These are phyloP conservation scores for Elsinoe perseae DNA, from an alignment of 2,329 filamentous ascomycete genomes.

Conservation along the genomic window DNA sequence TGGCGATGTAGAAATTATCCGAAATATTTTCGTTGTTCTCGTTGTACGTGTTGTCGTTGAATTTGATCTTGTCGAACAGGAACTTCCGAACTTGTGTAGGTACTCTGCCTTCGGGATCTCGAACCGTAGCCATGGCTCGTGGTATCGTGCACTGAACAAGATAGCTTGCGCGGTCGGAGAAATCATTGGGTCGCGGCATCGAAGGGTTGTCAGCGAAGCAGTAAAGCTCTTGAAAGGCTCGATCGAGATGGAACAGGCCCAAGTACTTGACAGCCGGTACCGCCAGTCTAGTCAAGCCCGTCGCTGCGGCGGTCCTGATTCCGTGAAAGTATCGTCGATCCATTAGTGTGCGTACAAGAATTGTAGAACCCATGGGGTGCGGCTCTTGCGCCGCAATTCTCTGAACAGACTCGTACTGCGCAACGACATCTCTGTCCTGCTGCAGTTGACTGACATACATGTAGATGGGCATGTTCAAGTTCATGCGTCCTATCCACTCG, in stretches of 20 bases:
- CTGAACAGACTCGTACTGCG: slow-evolving; percentile 68
- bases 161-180: slow-evolving; percentile 78
- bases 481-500: slow-evolving; percentile 88
- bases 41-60: slow-evolving; percentile 92
- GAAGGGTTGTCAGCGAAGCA: slow-evolving; percentile 64
- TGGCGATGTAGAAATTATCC: slow-evolving; percentile 81
- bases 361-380: slow-evolving; percentile 77
- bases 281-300: slow-evolving; percentile 69
- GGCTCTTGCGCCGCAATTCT: slow-evolving; percentile 61
- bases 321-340: slow-evolving; percentile 90
- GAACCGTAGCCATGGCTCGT: slow-evolving; percentile 68
- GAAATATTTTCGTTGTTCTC: slow-evolving; percentile 53
- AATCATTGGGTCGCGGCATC: slow-evolving; percentile 84
- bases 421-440: slow-evolving; percentile 92
- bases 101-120: slow-evolving; percentile 66
- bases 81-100: slow-evolving; percentile 73
- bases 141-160: slow-evolving; percentile 77
- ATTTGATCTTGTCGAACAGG: slow-evolving; percentile 78
- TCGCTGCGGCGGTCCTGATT: slow-evolving; percentile 77
- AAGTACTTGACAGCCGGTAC: slow-evolving; percentile 64
- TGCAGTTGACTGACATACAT: slow-evolving; percentile 98
- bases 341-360: slow-evolving; percentile 81
- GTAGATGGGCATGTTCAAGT: slow-evolving; percentile 77
- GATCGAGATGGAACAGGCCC: slow-evolving; percentile 75
- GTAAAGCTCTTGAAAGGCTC: slow-evolving; percentile 79